Evolutionary conservation across 2,329 filamentous ascomycete species (phyloP), one percentile per base, ranked within the genome.

Genomic region (Xylariaceae sp.): DNA sequence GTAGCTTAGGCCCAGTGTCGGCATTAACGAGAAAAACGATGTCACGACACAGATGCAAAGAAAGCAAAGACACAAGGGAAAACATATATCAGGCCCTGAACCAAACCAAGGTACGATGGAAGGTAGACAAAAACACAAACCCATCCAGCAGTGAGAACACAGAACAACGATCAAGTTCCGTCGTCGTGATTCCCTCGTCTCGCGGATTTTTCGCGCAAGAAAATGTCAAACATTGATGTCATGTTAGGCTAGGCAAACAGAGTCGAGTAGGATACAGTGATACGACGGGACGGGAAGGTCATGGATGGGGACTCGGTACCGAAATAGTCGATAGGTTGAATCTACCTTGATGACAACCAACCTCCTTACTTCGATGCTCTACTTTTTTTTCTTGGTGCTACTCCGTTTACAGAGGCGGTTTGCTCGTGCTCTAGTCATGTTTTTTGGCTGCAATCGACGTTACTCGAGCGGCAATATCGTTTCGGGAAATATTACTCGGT

Each of bases 21-120:
- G 37, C 37, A 42, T 13, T 10, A 42, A 30, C 23, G 23, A 30
- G 23, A 30, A 59, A 59, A 55, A 62, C 35, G 59, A 63, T 47
- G 23, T 59, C 50, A 59, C 30, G 59, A 50, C 15, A 17, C 11
- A 45, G 51, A 52, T 18, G 52, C 17, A 10, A 42, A 10, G 37
- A 42, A 9, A 42, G 44, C 45, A 30, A 47, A 5, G 5, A 30
- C 23, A 1, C 10, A 10, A 15, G 49, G 5, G 49, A 17, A 51
- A 23, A 2, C 1, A 11, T n/a, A 51, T 51, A 11, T 23, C 23
- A 15, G 23, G n/a, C 18, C 13, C 2, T 6, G 15, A 13, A 35
- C 10, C 30, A 5, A 2, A 30, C 23, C 10, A 51, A 6, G 7
- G 5, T 30, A 30, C 23, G 23, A 30, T 30, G 23, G 23, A 30